Percentiles rank a stretch among this genome's conserved stretches.
Evolutionary conservation across 2,329 filamentous ascomycete genomes (phyloP).

Genomic region (Zymoseptoria crescenta): DNA sequence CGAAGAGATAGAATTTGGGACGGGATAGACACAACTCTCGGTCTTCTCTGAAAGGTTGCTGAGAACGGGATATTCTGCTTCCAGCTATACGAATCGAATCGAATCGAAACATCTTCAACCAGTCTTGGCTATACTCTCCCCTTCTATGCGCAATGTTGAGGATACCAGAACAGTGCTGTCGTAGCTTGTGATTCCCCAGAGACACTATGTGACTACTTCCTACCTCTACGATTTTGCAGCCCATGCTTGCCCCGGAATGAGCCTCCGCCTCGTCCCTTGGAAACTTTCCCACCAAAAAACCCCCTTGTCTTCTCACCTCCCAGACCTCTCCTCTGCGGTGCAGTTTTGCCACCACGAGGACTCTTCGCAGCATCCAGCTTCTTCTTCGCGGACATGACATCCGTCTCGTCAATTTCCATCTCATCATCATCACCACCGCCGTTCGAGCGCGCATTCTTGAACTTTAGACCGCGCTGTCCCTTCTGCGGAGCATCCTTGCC

Average conservation of each 20-base stretch:
- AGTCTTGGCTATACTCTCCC: not conserved
- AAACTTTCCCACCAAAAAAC: constrained; percentile 12
- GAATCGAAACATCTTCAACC: constrained; percentile 6
- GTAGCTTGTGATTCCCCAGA: not conserved
- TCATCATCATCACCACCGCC: constrained; percentile 33
- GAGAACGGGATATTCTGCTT: not conserved
- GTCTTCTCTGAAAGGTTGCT: not conserved
- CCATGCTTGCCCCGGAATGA: constrained; percentile 15
- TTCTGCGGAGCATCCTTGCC: constrained; percentile 51
- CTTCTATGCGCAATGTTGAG: not conserved
- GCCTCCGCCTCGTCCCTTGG: constrained; percentile 14
- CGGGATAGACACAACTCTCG: not conserved
- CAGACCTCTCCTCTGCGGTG: constrained; percentile 20
- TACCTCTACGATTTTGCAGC: constrained; percentile 13
- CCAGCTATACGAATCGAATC: not conserved
- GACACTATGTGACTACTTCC: not conserved
- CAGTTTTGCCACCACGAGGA: constrained; percentile 14
- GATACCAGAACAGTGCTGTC: not conserved
- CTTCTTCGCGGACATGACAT: constrained; percentile 30
- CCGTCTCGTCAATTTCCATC: constrained; percentile 41
- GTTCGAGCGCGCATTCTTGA: constrained; percentile 44
- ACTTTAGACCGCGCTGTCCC: constrained; percentile 54
- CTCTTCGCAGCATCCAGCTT: constrained; percentile 21
- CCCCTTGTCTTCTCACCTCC: constrained; percentile 19
- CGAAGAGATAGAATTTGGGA: not conserved